Evolutionary conservation across 129 eudicot genomes (phyloP).

Genomic region (Solidago caesia): DNA sequence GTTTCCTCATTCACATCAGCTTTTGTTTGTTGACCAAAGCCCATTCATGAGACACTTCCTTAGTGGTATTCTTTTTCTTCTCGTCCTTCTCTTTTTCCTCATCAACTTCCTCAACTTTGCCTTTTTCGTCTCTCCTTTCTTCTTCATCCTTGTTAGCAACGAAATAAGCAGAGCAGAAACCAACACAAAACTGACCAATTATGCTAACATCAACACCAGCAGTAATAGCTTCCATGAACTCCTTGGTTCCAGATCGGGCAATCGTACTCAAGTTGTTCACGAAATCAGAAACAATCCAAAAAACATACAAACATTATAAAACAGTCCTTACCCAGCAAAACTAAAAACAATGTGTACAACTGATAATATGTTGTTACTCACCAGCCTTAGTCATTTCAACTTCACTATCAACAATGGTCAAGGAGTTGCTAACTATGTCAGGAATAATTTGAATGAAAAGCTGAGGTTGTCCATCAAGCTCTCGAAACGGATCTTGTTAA

Average conservation of each 20-base stretch:
- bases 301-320: background rate
- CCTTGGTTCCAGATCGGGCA: conserved; percentile 86
- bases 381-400: conserved; percentile 97
- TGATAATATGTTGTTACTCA: conserved; percentile 20
- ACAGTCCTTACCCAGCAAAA: background rate
- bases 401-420: conserved; percentile 87
- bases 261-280: conserved; percentile 91
- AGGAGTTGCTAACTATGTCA: conserved; percentile 65
- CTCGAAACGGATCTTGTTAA: conserved; percentile 88
- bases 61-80: conserved; percentile 79
- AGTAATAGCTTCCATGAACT: conserved; percentile 84
- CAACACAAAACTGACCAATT: conserved; percentile 93
- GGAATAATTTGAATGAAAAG: conserved; percentile 91
- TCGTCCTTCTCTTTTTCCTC: conserved; percentile 78
- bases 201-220: conserved; percentile 95
- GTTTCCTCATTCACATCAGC: conserved; percentile 92
- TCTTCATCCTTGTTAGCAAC: conserved; percentile 87
- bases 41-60: conserved; percentile 87
- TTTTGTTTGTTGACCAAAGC: conserved; percentile 75
- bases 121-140: conserved; percentile 73
- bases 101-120: conserved; percentile 69
- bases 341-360: background rate
- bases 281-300: conserved; percentile 44
- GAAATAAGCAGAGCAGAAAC: conserved; percentile 85
- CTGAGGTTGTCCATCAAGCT: conserved; percentile 88